Base-by-base conservation (phyloP, 2,329 filamentous ascomycete genomes). In the Neoarthrinium moseri region DNA sequence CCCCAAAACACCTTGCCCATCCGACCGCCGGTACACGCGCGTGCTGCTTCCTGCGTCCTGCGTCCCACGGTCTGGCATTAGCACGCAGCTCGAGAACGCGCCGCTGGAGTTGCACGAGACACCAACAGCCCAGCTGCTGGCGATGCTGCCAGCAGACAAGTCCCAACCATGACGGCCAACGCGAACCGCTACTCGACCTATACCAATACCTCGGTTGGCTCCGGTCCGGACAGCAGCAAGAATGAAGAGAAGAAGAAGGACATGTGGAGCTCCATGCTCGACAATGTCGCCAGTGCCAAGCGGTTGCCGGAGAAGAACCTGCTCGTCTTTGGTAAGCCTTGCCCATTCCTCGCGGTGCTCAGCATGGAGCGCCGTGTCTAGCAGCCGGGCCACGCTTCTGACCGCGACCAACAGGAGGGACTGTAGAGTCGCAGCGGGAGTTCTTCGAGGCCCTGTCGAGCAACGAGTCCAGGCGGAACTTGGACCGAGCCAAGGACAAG, bases 231-330 rank as follows among this genome's bases (percentile, higher is more conserved):
- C 39, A 70, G 70, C n/a, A 26, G 21, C 57, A 78, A 77, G 54
- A 78, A 81, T 70, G 79, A 74, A 67, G 85, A 87, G 57, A 85
- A 86, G 53, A 91, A 89, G 72, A 89, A 89, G 69, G 89, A 95
- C 64, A 85, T 96, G 68, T 96, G 92, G 92, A 91, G 87, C 50
- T 91, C 89, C 35, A 89, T 96, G 87, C 78, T 96, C 56, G 89
- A 95, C 67, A 86, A 83, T 43, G 91, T 94, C 56, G 90, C 91
- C 57, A 95, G 88, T 68, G 90, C 89, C 55, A 95, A 94, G 74
- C 81, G 87, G 56, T 73, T 96, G 59, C 89, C 91, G 5, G 90
- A 96, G 70, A 96, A 96, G 79, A 95, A 91, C 64, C 71, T 96
- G 51, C 71, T 96, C 33, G 84, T 96, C 18, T 72, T 96, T 63